Percentiles rank a stretch among this genome's conserved stretches.
phyloP scores from a whole-genome alignment of 768 basidiomycete species.

The Neoboletus brunneissimus region DNA sequence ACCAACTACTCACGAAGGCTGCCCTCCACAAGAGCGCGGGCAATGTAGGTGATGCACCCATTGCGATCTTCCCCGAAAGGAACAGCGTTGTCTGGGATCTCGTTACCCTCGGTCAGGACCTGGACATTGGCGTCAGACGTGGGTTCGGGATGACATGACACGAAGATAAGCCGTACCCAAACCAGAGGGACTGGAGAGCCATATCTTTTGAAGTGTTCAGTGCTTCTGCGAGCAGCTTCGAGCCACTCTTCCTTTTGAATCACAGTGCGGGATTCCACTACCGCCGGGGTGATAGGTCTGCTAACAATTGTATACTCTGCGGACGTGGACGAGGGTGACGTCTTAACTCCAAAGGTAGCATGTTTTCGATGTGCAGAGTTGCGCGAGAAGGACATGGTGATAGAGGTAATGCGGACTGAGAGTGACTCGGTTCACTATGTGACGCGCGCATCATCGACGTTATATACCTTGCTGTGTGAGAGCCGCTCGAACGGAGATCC shows the following conservation, averaged over 20 bases:
- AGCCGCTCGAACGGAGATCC: not conserved
- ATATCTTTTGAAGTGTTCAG: constrained; percentile 25
- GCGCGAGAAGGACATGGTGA: constrained; percentile 20
- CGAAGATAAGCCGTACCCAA: constrained; percentile 21
- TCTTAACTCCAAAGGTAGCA: not conserved
- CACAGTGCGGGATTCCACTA: constrained; percentile 11
- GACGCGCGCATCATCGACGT: not conserved
- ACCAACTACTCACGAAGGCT: constrained; percentile 24
- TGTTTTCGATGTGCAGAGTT: no score
- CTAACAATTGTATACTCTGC: not conserved
- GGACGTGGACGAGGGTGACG: no score
- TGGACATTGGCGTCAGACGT: not conserved
- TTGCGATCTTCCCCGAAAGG: constrained; percentile 34
- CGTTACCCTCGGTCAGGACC: constrained; percentile 30
- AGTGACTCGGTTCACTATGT: not conserved
- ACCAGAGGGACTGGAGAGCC: constrained; percentile 33
- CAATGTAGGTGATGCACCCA: constrained; percentile 27
- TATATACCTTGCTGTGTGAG: constrained; percentile 12
- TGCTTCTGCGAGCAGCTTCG: constrained; percentile 28
- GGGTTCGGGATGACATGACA: not conserved
- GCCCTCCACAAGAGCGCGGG: constrained; percentile 33
- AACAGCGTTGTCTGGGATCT: constrained; percentile 34
- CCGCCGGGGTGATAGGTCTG: constrained; percentile 16
- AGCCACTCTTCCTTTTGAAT: constrained; percentile 32
- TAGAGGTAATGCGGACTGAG: not conserved